Percentiles rank a stretch among this genome's conserved stretches.
phyloP scores from a whole-genome alignment of 305 asterid genomes.

The Fraxinus floribunda region DNA sequence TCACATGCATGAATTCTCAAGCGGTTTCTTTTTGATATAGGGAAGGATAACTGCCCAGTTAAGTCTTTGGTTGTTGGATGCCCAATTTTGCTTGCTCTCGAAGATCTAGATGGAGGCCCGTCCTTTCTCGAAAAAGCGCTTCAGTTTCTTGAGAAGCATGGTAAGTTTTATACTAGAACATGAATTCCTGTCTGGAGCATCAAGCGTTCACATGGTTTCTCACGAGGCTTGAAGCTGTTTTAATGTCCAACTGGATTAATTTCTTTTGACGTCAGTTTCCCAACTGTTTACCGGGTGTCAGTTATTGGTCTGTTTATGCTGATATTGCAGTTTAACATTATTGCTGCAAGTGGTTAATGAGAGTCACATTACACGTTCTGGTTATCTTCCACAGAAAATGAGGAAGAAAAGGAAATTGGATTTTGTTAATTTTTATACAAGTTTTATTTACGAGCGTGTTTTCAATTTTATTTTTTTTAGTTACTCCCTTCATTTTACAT shows the following conservation, averaged over 20 bases:
- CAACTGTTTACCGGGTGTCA: constrained; percentile 2
- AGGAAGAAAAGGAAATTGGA: background rate
- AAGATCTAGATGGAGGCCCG: constrained; percentile 98
- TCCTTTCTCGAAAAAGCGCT: constrained; percentile 98
- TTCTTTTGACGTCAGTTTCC: constrained; percentile 6
- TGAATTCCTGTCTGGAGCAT: constrained; percentile 8
- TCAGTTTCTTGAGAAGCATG: constrained; percentile 87
- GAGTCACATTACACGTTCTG: background rate
- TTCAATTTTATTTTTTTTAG: background rate
- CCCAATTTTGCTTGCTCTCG: constrained; percentile 93
- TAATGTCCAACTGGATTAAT: background rate
- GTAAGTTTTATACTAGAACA: constrained; percentile 43
- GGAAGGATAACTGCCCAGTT: constrained; percentile 85
- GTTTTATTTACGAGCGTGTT: background rate
- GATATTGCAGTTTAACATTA: constrained; percentile 3
- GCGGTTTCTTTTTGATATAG: constrained; percentile 41
- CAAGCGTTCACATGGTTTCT: constrained; percentile 12
- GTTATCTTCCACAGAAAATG: background rate
- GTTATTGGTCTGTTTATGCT: constrained; percentile 10
- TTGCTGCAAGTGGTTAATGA: constrained; percentile 7
- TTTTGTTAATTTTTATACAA: background rate
- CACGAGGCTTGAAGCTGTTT: constrained; percentile 20
- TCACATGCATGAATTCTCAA: background rate
- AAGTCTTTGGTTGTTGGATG: constrained; percentile 97
- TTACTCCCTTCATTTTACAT: background rate